Base-by-base conservation (phyloP, 2,329 filamentous ascomycete genomes). In the Onygenales sp. region DNA sequence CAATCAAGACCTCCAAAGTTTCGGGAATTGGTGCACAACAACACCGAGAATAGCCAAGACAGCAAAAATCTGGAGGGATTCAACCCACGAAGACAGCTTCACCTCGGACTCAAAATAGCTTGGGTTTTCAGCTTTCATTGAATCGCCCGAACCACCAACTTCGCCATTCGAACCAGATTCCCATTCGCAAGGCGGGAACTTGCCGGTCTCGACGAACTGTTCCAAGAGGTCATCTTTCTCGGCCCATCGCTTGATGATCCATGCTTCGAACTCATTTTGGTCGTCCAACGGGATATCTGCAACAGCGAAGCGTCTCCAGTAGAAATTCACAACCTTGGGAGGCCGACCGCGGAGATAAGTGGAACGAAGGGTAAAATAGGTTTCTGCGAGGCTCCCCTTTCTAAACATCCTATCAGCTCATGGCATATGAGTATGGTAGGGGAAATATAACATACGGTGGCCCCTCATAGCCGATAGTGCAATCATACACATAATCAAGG, bases 261-360 rank as follows among this genome's bases (percentile, higher is more conserved):
- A 98, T 2, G 77, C 63, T 54, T 94, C 89, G 63, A 98, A 98
- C 6, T 80, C 76, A 42, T 86, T 79, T 13, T 80, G 77, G 60
- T 85, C 81, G 34, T 89, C 79, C 8, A 95, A 78, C 0, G 92
- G 92, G 43, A 98, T 95, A 17, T 89, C 83, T 21, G 80, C 79
- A 11, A 96, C 67, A 36, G 81, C 80, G 70, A 95, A 96, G 8
- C 90, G 84, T 51, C 93, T 83, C 89, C 92, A 98, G 71, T 95
- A 87, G 76, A 97, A 91, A 70, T 96, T 97, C 63, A 97, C 91
- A 1, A 90, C 95, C 67, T 91, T 95, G 1, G 92, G 93, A 0
- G 91, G 86, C 1, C 88, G 83, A 10, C 93, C 91, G 67, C 93
- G 83, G 57, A 96, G 85, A 66, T 93, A 95, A 3, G 89, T 94